Conservation (phyloP, 2,329 filamentous ascomycete species). For the Pseudogymnoascus sp. region DNA sequence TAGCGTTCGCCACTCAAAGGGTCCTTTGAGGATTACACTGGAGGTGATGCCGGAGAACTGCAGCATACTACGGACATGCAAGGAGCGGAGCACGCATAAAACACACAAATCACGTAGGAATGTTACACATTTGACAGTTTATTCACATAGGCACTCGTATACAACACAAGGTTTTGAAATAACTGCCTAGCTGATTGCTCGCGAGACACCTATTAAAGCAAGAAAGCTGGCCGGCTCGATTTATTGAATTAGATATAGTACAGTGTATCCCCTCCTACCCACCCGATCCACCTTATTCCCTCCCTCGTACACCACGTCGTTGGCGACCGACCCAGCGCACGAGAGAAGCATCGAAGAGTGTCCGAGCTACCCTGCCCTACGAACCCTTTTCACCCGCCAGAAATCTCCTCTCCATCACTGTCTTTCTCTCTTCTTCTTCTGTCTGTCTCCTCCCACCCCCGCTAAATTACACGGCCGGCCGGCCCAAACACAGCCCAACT, state of each 20-base stretch:
- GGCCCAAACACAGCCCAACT: conserved; percentile 17
- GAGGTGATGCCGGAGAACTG: neutral
- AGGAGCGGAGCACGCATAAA: neutral
- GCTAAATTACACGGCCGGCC: conserved; percentile 25
- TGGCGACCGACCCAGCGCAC: conserved; percentile 17
- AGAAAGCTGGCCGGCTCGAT: conserved; percentile 25
- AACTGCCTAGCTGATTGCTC: conserved; percentile 7
- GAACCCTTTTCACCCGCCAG: neutral
- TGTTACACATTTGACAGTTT: neutral
- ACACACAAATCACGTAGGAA: neutral
- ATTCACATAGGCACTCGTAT: neutral
- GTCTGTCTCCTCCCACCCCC: neutral
- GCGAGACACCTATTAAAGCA: conserved; percentile 8
- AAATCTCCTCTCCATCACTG: neutral
- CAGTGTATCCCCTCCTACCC: conserved; percentile 19
- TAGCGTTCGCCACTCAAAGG: neutral
- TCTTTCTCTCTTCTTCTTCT: conserved; percentile 6
- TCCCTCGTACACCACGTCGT: conserved; percentile 12
- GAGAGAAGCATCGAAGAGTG: neutral
- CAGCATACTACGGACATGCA: neutral
- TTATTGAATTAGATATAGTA: conserved; percentile 27
- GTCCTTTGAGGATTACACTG: neutral
- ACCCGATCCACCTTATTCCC: conserved; percentile 11
- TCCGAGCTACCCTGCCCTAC: conserved; percentile 3
- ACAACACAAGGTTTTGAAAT: neutral